Evolutionary conservation across 495 filamentous ascomycete genomes (phyloP), one percentile per base, ranked within the genome.

Genomic region (Hyaloscypha hepaticicola): DNA sequence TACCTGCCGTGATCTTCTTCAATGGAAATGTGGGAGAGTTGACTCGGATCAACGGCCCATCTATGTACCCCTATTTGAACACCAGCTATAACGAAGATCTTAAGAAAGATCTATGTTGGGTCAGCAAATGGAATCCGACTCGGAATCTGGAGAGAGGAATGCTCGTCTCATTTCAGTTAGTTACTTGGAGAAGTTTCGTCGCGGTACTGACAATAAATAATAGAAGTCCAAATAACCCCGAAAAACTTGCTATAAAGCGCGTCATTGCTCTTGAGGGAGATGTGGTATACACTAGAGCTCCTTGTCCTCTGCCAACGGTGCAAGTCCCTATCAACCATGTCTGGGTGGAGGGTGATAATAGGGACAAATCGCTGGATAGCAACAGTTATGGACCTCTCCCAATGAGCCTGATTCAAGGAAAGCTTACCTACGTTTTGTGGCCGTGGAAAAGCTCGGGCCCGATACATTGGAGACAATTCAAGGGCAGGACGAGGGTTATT

Each of bases 51-150:
- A 78, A 75, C 28, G 90, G 90, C 3, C 78, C 84, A 24, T 89
- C 86, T 19, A 94, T 94, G 90, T 90, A 88, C 60, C 90, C 90
- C 0, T 89, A 85, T 73, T 70, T 94, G 12, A 92, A 92, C 66
- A 78, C 85, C 48, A 80, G 87, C 55, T 87, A 77, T 71, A 79
- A 87, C 48, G 74, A 82, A 66, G 83, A 79, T 53, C 77, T 84
- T 25, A 79, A 80, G 26, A 72, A 81, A 65, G 83, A 85, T 58
- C n/a, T 83, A 75, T 80, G 80, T 69, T 69, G 82, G 63, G 79
- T 80, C 22, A 79, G 74, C 57, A 85, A 83, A 70, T 71, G 74
- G 64, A 77, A 78, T 62, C 74, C 80, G 58, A 73, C 75, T 27
- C 67, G 78, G 60, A 73, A 74, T 34, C 57, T 85, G 52, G 59